These are phyloP conservation scores for Chloromonas sp. DNA, from an alignment of 163 green algal species.

Conservation along the genomic window DNA sequence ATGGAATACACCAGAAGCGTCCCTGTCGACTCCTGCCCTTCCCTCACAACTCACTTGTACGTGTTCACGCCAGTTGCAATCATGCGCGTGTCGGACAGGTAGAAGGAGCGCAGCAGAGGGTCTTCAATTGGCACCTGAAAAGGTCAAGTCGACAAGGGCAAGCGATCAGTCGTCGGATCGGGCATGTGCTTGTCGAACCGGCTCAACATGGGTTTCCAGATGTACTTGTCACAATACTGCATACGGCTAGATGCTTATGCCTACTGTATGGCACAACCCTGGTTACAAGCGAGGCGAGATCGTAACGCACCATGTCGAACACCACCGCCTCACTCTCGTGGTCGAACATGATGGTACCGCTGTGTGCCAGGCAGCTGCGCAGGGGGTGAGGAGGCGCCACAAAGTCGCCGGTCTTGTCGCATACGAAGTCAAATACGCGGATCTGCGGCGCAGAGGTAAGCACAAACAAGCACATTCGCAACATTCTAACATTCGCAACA, in stretches of 20 bases:
- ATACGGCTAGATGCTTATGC: too few species aligned
- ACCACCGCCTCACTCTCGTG: slow-evolving; percentile 38
- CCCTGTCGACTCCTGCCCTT: too few species aligned
- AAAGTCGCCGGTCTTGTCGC: slow-evolving; percentile 31
- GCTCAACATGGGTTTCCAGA: too few species aligned
- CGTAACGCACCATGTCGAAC: slow-evolving; percentile 32
- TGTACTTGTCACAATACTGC: too few species aligned
- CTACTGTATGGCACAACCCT: too few species aligned
- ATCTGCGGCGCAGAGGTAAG: slow-evolving; percentile 11
- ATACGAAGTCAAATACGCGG: slow-evolving; percentile 38
- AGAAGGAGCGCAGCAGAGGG: slow-evolving; percentile 33
- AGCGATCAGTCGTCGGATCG: too few species aligned
- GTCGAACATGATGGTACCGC: slow-evolving; percentile 38
- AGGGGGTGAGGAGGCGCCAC: slow-evolving; percentile 24
- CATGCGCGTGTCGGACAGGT: slow-evolving; percentile 27
- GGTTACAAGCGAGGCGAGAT: too few species aligned
- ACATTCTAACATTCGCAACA: not conserved
- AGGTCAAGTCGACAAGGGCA: too few species aligned
- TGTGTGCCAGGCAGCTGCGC: slow-evolving; percentile 29
- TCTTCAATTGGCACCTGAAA: slow-evolving; percentile 23
- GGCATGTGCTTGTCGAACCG: too few species aligned
- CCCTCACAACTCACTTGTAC: not conserved
- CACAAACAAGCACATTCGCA: not conserved
- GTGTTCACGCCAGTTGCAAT: not conserved
- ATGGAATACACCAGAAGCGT: too few species aligned